Evolutionary conservation across 1,284 basidiomycete genomes (phyloP), one percentile per base, ranked within the genome.

Genomic region (Cerioporus squamosus): DNA sequence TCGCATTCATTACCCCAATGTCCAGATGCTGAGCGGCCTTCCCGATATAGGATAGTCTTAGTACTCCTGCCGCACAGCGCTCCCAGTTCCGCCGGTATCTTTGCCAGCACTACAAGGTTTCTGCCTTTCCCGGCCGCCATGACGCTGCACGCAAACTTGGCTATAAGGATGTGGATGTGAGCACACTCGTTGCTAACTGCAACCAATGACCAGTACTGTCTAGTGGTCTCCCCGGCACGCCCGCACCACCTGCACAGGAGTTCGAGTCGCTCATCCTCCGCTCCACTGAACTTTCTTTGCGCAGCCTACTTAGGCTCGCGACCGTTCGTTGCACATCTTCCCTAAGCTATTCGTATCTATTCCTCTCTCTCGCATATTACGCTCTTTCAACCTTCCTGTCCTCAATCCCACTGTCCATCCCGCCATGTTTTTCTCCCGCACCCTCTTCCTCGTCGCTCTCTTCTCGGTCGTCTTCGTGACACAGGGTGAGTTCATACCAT

Each of bases 311-410:
- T 56, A 60, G 59, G 42, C 56, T 33, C 36, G 48, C 49, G 56
- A 44, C 53, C 3, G 38, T 43, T 57, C 57, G 46, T 31, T 53
- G 45, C 39, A 42, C 1, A 42, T 50, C 44, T 42, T n/a, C 39
- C 29, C 47, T 64, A 61, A 60, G 47, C 53, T 61, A 64, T 64
- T 61, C 62, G 54, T 64, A 64, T 57, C 57, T 62, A 55, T 61
- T 57, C 51, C 53, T 22, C 45, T 53, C 33, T 44, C 26, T 5
- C 39, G 38, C 26, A 42, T 33, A 50, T 31, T 23, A 33, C 56
- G 36, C 49, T 51, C 51, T 42, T 60, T 56, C 38, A 51, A 40
- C 45, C 44, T 24, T 47, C 44, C 29, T 31, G 23, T 20, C 54
- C 22, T 29, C 50, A 7, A 29, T n/a, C 29, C 38, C 3, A 36